Conservation (phyloP, 345 rosid genomes). For the Boechera divaricarpa region DNA sequence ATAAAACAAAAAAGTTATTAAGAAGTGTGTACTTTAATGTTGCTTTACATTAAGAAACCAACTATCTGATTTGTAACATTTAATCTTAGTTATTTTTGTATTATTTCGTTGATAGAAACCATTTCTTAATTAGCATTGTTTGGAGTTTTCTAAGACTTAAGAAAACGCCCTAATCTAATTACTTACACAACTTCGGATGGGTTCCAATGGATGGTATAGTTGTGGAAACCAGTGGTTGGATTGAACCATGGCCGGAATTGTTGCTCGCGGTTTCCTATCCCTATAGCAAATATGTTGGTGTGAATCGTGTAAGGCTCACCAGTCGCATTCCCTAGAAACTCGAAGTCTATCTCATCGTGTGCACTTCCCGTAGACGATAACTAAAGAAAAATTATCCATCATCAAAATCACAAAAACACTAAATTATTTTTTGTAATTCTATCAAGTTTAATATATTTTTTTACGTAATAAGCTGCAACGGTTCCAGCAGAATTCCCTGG, state of each 20-base stretch:
- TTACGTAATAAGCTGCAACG: slow-evolving; percentile 71
- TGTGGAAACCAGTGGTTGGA: slow-evolving; percentile 71
- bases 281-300: slow-evolving; percentile 70
- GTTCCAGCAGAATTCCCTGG: slow-evolving; percentile 92
- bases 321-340: slow-evolving; percentile 70
- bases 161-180: background rate
- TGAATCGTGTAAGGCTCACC: slow-evolving; percentile 76
- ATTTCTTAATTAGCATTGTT: background rate
- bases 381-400: slow-evolving; percentile 40
- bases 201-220: slow-evolving; percentile 82
- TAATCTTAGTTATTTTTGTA: background rate
- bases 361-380: slow-evolving; percentile 59
- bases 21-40: background rate
- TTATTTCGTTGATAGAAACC: background rate
- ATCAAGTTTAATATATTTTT: slow-evolving; percentile 2
- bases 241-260: slow-evolving; percentile 68
- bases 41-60: background rate
- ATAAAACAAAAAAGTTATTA: background rate
- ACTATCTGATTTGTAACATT: background rate
- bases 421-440: background rate
- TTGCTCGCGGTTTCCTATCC: slow-evolving; percentile 68
- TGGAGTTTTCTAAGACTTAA: background rate
- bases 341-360: slow-evolving; percentile 81
- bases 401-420: background rate
- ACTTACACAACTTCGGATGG: slow-evolving; percentile 69